Evolutionary conservation across 257 asterid species (phyloP), one percentile per base, ranked within the genome.

Genomic region (Ocimum tenuiflorum): DNA sequence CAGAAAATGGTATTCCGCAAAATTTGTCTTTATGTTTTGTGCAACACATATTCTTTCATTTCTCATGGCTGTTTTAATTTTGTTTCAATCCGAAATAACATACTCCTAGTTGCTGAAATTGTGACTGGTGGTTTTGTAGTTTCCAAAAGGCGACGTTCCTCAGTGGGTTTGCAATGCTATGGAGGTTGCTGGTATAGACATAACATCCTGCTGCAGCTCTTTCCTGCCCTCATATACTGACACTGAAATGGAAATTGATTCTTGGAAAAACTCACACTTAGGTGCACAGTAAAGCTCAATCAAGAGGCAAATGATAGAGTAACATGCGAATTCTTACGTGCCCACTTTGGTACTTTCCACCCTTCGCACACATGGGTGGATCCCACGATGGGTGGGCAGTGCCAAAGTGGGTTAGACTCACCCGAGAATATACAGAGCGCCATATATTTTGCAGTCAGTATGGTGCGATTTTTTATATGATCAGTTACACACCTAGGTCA

Each of bases 171-270:
- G 97, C 84, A 92, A 89, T 58, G 99, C 99, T 38, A 87, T 92
- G 99, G 99, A 92, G 78, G 99, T 92, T 41, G 96, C 97, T 33
- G 97, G 97, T 56, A 83, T 92, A 1, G 96, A 92, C 82, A 87
- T 92, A 73, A 83, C 95, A 24, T 80, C 85, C 1, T 84, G 96
- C 61, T 78, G 91, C 65, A 53, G 73, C 35, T 74, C 74, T 27
- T 64, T 68, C 65, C 33, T 10, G 1, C 58, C 74, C 38, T 50
- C 60, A 3, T 33, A 27, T 35, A 18, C 24, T 9, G 45, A 36
- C 42, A 1, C 49, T 18, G 31, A 8, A 29, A n/a, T 5, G 8
- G 0, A 15, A 7, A 3, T 7, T 7, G 29, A 38, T 50, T 46
- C 22, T 20, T 11, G 53, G 18, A 9, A 51, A 22, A 12, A 31